Evolutionary conservation across 495 filamentous ascomycete species (phyloP), one percentile per base, ranked within the genome.

Genomic region (Corynascus novoguineensis): DNA sequence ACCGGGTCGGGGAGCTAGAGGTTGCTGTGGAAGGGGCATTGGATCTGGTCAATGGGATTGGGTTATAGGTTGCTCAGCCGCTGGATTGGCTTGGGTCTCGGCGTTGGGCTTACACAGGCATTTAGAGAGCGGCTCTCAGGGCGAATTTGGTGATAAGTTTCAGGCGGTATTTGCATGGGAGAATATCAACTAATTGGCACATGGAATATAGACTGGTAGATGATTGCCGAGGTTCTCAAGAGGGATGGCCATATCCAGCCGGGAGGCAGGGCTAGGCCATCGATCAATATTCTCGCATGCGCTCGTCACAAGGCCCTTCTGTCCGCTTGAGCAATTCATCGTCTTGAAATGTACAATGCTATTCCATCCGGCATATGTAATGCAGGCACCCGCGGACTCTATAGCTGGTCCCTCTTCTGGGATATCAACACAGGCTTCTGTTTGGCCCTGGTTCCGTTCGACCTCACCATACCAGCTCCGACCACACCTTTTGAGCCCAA

Each of bases 1-100:
- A 77, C 29, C 73, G 86, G 34, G 73, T 92, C 1, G 80, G 81
- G 0, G 76, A 86, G 57, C 65, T 91, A 3, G 87, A 90, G 68
- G 72, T 73, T 21, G 83, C 83, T 0, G 81, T 90, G 12, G 87
- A 90, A 54, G 84, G 84, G 37, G 88, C 85, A 27, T 71, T 92
- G 63, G 83, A 86, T 64, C 68, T 85, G 53, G 80, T 89, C 11
- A 77, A 77, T 29, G 76, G 76, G 28, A 67, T 78, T 56, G 71
- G 71, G 15, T 29, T 47, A n/a, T 47, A 47, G 14, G 24, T 27
- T 27, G 5, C 19, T 28, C 42, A 28, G 14, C n/a, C n/a, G n/a
- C 42, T 38, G 24, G 54, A 1, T n/a, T 5, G 34, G 34, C 7
- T 22, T 14, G n/a, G 29, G 14, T 25, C 21, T 17, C 44, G 44